A percentile compares a stretch with the other conserved stretches of the same genome.
Conservation (phyloP, 306 rosid species). For the Begonia loranthoides region DNA sequence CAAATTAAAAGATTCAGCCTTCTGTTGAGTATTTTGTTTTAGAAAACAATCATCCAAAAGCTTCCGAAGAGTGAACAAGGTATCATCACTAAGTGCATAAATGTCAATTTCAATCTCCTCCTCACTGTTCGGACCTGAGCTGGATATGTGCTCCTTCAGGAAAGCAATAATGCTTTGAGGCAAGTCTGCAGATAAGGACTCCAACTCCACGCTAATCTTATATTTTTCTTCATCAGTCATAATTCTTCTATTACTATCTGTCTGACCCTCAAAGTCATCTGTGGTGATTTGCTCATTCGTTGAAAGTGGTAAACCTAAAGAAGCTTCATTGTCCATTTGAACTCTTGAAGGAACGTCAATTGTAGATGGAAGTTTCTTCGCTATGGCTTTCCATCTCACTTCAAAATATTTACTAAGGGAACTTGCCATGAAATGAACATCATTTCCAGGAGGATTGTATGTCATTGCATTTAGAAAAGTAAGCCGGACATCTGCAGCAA, state of each 20-base stretch:
- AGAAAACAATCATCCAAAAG: constrained; percentile 55
- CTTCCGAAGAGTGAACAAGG: constrained; percentile 52
- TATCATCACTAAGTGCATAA: constrained; percentile 63
- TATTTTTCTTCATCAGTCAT: constrained; percentile 57
- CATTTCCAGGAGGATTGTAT: constrained; percentile 75
- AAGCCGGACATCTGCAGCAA: constrained; percentile 76
- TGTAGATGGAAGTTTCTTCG: constrained; percentile 42
- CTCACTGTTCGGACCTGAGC: constrained; percentile 38
- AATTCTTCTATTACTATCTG: constrained; percentile 22
- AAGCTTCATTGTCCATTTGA: constrained; percentile 22
- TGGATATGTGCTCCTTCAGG: constrained; percentile 45
- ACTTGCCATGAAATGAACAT: constrained; percentile 56
- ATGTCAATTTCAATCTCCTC: constrained; percentile 92
- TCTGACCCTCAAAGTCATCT: constrained; percentile 20
- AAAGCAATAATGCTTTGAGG: constrained; percentile 66
- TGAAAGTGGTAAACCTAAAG: constrained; percentile 27
- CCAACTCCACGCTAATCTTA: constrained; percentile 59
- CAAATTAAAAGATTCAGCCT: constrained; percentile 53
- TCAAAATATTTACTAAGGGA: constrained; percentile 53
- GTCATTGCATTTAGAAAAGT: constrained; percentile 79
- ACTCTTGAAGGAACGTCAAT: constrained; percentile 33
- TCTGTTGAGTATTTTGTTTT: constrained; percentile 37
- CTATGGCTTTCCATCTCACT: constrained; percentile 58
- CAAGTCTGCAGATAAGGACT: constrained; percentile 50
- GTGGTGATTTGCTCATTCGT: constrained; percentile 44